These are phyloP conservation scores for Xerocomellus chrysenteron DNA, from an alignment of 768 basidiomycete species.

Conservation along the genomic window DNA sequence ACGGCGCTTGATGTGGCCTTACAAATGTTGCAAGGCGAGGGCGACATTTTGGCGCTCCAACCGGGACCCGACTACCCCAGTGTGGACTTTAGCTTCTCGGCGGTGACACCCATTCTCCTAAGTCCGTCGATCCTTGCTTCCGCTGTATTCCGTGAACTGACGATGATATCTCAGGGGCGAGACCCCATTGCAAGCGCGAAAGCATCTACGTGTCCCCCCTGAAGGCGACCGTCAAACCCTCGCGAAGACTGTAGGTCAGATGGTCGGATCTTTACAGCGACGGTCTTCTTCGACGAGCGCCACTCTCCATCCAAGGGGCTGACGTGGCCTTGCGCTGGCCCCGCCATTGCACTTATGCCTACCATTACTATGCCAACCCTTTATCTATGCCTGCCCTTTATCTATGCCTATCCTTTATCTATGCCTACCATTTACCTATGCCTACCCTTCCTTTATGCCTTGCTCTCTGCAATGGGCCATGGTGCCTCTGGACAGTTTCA, in stretches of 20 bases:
- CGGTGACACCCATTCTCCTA: neutral
- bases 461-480: neutral
- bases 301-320: neutral
- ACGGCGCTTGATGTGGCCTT: constrained; percentile 1
- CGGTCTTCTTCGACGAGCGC: neutral
- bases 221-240: constrained; percentile 10
- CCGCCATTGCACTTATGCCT: neutral
- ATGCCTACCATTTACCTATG: neutral
- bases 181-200: neutral
- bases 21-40: neutral
- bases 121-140: constrained; percentile 3
- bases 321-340: neutral
- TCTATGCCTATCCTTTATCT: neutral
- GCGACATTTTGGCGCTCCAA: neutral
- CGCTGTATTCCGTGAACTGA: neutral
- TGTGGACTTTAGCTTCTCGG: constrained; percentile 2
- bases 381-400: neutral
- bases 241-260: constrained; percentile 18
- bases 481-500: constrained; percentile 1
- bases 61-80: neutral
- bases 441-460: neutral
- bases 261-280: neutral
- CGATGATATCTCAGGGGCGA: constrained; percentile 1
- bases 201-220: constrained; percentile 8
- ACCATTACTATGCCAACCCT: neutral